Base-by-base conservation (phyloP, 192 early-diverging fungal species). In the Entomortierella chlamydospora region DNA sequence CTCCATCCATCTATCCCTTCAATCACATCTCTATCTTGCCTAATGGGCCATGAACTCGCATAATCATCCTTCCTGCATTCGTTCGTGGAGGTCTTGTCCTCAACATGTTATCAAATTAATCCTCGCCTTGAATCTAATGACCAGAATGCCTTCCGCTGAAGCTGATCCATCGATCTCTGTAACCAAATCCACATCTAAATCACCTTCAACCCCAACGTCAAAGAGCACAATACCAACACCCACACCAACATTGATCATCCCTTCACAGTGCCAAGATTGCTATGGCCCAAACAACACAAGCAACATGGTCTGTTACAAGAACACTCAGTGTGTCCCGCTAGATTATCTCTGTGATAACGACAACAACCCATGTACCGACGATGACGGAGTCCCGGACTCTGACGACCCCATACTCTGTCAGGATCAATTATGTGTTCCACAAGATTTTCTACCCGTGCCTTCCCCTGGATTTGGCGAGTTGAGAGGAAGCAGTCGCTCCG, bases 311-410 rank as follows among this genome's bases (percentile, higher is more conserved):
- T 77, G 73, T 45, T 69, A 54, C 54, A 60, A 68, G 39, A 64
- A 69, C 60, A 77, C 73, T 4, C 73, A 67, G 25, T 77, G 73
- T 34, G 47, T 77, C n/a, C 73, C 73, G 0, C 11, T 56, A 26
- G 5, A 13, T 7, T 52, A 57, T 7, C 66, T 77, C 31, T 77
- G 73, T 42, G 52, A 68, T 28, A 55, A 28, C 47, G 13, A 20
- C 39, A 33, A 8, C 37, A 55, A 22, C 63, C 37, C 57, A 3
- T 63, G 55, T 18, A 61, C 54, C 0, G 59, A 68, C 34, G 4
- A 9, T 5, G 31, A 52, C 28, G 60, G 56, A 18, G 55, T 57
- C 15, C 61, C 57, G 17, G 53, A 64, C 34, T 30, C 60, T 4
- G 37, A 45, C 37, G 55, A 68, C 22, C 60, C 66, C 12, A 57